Conservation (phyloP, 2,329 filamentous ascomycete species). For the Phialocephala subalpina region DNA sequence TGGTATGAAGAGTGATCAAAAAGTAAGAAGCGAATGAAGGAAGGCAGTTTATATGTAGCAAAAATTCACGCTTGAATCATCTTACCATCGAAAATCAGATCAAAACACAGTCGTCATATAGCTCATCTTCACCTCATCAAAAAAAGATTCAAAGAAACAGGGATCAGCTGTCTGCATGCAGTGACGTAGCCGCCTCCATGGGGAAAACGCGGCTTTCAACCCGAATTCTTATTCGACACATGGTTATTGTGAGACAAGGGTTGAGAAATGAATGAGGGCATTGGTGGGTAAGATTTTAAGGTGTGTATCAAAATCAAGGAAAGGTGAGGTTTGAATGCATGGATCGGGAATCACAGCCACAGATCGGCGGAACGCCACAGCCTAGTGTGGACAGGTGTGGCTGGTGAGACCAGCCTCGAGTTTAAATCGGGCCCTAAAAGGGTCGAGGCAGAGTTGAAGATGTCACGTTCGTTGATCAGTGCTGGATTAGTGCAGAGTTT, state of each 20-base stretch:
- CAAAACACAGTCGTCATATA: not conserved
- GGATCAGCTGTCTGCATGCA: constrained; percentile 4
- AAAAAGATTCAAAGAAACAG: constrained; percentile 2
- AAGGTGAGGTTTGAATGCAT: not conserved
- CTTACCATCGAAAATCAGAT: not conserved
- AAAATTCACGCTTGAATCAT: not conserved
- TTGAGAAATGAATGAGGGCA: not conserved
- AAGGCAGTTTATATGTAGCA: not conserved
- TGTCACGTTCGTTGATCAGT: constrained; percentile 3
- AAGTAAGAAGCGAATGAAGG: not conserved
- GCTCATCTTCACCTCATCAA: not conserved
- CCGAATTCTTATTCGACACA: constrained; percentile 1
- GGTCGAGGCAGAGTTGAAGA: not conserved
- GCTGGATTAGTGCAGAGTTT: not conserved
- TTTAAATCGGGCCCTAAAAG: not conserved
- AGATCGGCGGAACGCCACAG: constrained; percentile 20
- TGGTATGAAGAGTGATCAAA: not conserved
- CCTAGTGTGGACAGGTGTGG: constrained; percentile 7
- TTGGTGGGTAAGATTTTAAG: constrained; percentile 3
- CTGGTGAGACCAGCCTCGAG: constrained; percentile 21
- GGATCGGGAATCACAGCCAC: constrained; percentile 13
- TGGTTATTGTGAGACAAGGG: not conserved
- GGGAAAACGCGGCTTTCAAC: not conserved
- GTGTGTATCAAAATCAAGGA: constrained; percentile 11
- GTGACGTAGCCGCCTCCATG: constrained; percentile 8